phyloP scores from a whole-genome alignment of 2,329 filamentous ascomycete genomes.

The Xylariales sp. region DNA sequence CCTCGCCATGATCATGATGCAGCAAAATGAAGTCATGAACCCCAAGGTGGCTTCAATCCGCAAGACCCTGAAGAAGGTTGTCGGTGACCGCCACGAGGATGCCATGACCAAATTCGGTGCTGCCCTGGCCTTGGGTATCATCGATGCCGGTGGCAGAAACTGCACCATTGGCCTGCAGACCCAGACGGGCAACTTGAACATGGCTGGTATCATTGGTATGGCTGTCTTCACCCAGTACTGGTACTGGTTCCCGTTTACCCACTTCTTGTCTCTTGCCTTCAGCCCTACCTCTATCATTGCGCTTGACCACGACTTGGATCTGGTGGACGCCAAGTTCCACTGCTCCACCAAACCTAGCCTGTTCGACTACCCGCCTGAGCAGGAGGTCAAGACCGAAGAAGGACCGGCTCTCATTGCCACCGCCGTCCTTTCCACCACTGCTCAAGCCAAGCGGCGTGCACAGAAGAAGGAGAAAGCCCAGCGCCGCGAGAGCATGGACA shows the following conservation, averaged over 20 bases:
- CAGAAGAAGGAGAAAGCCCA: slow-evolving; percentile 91
- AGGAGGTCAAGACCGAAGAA: slow-evolving; percentile 91
- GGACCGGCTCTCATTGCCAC: slow-evolving; percentile 91
- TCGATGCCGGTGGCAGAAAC: slow-evolving; percentile 95
- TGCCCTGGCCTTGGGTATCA: slow-evolving; percentile 89
- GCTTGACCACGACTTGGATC: slow-evolving; percentile 87
- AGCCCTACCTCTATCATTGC: slow-evolving; percentile 96
- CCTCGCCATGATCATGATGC: slow-evolving; percentile 97
- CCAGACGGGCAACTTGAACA: slow-evolving; percentile 96
- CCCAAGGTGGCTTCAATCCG: slow-evolving; percentile 88
- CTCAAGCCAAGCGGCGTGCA: slow-evolving; percentile 90
- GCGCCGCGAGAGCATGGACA: slow-evolving; percentile 89
- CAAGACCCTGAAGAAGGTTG: slow-evolving; percentile 90
- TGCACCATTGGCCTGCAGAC: slow-evolving; percentile 98
- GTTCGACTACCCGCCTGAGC: slow-evolving; percentile 96
- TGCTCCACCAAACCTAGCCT: slow-evolving; percentile 90
- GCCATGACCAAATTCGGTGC: slow-evolving; percentile 99
- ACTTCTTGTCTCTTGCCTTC: slow-evolving; percentile 94
- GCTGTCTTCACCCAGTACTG: slow-evolving; percentile 98
- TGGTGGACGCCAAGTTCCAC: slow-evolving; percentile 92
- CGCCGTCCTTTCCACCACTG: slow-evolving; percentile 91
- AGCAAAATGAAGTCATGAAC: slow-evolving; percentile 98
- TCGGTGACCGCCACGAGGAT: slow-evolving; percentile 93
- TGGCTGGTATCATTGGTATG: slow-evolving; percentile 97
- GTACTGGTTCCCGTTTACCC: slow-evolving; percentile 99